Conservation (phyloP, 1,284 basidiomycete genomes). For the Cryptococcus deneoformans region DNA sequence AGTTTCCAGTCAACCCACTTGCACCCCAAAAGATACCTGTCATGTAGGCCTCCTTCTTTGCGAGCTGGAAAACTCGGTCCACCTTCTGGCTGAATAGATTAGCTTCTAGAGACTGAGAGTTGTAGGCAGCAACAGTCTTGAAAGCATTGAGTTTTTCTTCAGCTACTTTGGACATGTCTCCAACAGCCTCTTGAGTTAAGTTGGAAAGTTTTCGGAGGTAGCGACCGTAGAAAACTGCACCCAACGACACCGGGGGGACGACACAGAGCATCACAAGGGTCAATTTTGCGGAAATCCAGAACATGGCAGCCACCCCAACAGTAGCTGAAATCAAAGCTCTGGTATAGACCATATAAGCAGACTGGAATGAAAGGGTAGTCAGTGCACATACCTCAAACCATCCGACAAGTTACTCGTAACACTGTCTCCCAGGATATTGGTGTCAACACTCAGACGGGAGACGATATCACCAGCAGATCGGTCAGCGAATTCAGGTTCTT, state of each 20-base stretch:
- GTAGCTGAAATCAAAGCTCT: constrained; percentile 79
- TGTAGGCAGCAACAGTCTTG: constrained; percentile 90
- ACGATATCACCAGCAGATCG: constrained; percentile 91
- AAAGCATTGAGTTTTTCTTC: constrained; percentile 91
- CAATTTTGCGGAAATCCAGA: constrained; percentile 86
- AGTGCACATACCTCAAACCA: constrained; percentile 60
- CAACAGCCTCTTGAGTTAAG: constrained; percentile 88
- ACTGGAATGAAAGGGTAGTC: neutral
- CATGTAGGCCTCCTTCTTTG: constrained; percentile 84
- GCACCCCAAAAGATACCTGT: constrained; percentile 90
- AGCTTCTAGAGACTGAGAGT: constrained; percentile 68
- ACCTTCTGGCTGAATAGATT: constrained; percentile 57
- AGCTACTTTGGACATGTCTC: constrained; percentile 90
- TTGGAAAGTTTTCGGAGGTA: constrained; percentile 91
- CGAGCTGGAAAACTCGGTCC: constrained; percentile 67
- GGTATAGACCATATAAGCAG: neutral
- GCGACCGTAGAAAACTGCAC: constrained; percentile 92
- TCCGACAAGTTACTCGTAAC: constrained; percentile 91
- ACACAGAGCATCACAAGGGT: constrained; percentile 91
- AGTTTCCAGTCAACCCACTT: constrained; percentile 92
- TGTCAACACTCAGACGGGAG: constrained; percentile 86
- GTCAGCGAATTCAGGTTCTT: constrained; percentile 92
- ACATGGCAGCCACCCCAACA: constrained; percentile 94
- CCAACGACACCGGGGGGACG: constrained; percentile 92
- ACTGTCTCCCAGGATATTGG: constrained; percentile 91